Evolutionary conservation across 768 basidiomycete genomes (phyloP).

Genomic region (Boletellus sp.): DNA sequence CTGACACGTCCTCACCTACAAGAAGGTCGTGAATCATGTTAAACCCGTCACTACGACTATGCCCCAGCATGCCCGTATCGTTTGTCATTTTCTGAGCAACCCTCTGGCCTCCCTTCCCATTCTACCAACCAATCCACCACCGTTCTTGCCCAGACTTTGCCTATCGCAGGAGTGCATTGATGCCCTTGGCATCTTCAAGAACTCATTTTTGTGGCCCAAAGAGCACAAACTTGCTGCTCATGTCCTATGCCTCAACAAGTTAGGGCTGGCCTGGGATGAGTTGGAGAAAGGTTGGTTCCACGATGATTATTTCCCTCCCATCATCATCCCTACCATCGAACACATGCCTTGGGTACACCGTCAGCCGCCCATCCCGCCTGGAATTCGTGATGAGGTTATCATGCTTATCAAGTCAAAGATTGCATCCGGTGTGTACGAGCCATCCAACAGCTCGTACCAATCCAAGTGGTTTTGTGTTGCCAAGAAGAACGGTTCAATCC

Average conservation of each 20-base stretch:
- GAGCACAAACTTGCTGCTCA: conserved; percentile 6
- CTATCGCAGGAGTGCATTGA: neutral
- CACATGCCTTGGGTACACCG: conserved; percentile 34
- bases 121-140: neutral
- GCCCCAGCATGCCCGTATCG: conserved; percentile 33
- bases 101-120: conserved; percentile 29
- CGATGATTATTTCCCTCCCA: conserved; percentile 32
- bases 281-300: conserved; percentile 32
- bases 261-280: conserved; percentile 39
- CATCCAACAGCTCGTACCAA: conserved; percentile 35
- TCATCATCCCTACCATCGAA: conserved; percentile 30
- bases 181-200: neutral
- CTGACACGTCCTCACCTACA: conserved; percentile 21
- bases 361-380: conserved; percentile 31
- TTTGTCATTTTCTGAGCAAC: conserved; percentile 30
- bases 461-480: conserved; percentile 39
- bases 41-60: conserved; percentile 29
- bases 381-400: conserved; percentile 22
- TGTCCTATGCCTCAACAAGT: conserved; percentile 30
- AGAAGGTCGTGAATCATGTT: conserved; percentile 29
- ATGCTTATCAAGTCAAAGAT: conserved; percentile 35
- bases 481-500: conserved; percentile 25
- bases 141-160: neutral
- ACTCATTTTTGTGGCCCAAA: neutral
- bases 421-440: conserved; percentile 38